Base-by-base conservation (phyloP, 1,284 basidiomycete genomes). In the Cutaneotrichosporon cavernicola region DNA sequence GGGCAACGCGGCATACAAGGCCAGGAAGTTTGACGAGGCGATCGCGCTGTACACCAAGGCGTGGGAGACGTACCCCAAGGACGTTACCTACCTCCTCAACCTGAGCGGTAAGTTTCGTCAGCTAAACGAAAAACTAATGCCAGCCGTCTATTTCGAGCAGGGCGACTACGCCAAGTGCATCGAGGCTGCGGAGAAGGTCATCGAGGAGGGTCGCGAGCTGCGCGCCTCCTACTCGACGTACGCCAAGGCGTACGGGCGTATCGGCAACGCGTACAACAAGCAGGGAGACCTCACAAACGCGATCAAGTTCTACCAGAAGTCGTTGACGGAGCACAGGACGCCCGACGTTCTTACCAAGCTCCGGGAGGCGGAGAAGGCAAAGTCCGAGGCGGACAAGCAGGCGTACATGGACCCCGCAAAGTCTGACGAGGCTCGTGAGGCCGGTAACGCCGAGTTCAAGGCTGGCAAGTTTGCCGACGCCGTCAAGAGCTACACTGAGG, bases 321-420 rank as follows among this genome's bases (percentile, higher is more conserved):
- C 92, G 9, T 86, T 99, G 58, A 90, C 94, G 5, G 97, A 99
- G 81, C 97, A 99, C 81, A 91, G 97, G 65, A 98, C 96, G 7
- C 90, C 97, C 16, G 90, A 96, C 72, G 85, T 96, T 67, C 87
- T 99, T 64, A 87, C 87, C 81, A 99, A 97, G 84, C 86, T 99
- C 50, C 90, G 91, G 61, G 90, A 83, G 68, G 84, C 87, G 4
- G 95, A 99, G 81, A 89, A 89, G 73, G 80, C 83, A 60, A 90
- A 92, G 78, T 85, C 84, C 11, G 95, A 97, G 66, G 84, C 83
- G 14, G 91, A 91, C 69, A 87, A 86, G 46, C 84, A 87, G 71
- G 91, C 92, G 2, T 99, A 99, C 82, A 86, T 98, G 69, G 88
- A 97, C 80, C 92, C 94, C 0, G 90, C 86, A 72, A 87, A 90